Base-by-base conservation (phyloP, 192 early-diverging fungal species). In the Coemansia sp. region DNA sequence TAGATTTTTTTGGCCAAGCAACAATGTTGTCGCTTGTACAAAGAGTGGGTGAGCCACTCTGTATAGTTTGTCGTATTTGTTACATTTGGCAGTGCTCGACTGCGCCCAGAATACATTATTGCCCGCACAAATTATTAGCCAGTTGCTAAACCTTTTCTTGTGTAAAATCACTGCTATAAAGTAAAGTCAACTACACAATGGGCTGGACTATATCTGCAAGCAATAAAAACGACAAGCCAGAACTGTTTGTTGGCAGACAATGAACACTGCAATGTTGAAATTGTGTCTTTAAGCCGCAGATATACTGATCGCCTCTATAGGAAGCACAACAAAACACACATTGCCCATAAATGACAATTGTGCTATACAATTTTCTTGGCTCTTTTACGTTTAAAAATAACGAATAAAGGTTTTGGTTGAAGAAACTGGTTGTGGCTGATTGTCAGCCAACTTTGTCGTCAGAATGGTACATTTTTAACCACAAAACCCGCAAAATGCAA, bases 271-370 rank as follows among this genome's bases (percentile, higher is more conserved):
- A 20, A 20, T 20, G 19, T 14, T 16, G 50, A 38, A 62, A 53
- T 39, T 62, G 61, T 62, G 61, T 62, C 49, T 62, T 53, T 45
- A 62, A 37, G 61, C 61, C 49, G 61, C 48, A 62, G 61, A 12
- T 35, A 23, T 16, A 62, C 61, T 62, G 61, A 62, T 62, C 61
- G 49, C 48, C 41, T 45, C 7, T 45, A 45, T 45, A 45, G 41
- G 41, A 62, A 62, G 3, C 35, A 39, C 16, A 32, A 52, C 18
- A 58, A 58, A 41, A 5, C 59, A 35, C 59, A 37, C 32, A 50
- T 19, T 61, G 49, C 47, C 59, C 20, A 27, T 23, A 50, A 61
- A 19, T 32, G 22, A 18, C 32, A 19, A 61, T 61, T 61, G 59
- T 61, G 26, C 26, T 50, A 16, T 41, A 35, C 32, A 20, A 38